Conservation (phyloP, 169 alveolate species). For the Eimeria maxima region DNA sequence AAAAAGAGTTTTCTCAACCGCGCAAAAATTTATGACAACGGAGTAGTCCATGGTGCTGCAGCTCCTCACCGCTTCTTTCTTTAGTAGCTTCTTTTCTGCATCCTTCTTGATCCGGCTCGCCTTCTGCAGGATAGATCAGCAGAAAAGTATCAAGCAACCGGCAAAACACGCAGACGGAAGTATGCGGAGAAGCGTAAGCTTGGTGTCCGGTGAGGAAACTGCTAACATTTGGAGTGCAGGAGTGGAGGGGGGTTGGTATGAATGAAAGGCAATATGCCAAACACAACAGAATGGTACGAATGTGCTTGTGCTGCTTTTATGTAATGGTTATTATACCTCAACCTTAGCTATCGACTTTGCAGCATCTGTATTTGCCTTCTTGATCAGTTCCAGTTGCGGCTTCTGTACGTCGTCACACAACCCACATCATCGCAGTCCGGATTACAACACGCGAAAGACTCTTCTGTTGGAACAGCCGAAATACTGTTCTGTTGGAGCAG, state of each 20-base stretch:
- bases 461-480: too few relatives aligned
- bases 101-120: conserved; percentile 27
- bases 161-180: neutral
- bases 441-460: too few relatives aligned
- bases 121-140: neutral
- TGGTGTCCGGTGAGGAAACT: neutral
- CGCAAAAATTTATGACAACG: neutral
- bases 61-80: conserved; percentile 22
- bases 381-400: conserved; percentile 60
- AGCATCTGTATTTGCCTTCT: conserved; percentile 34
- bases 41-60: neutral
- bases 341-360: conserved; percentile 36
- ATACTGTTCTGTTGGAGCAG: too few relatives aligned
- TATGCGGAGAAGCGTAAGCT: neutral
- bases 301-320: neutral
- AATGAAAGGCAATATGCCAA: too few relatives aligned
- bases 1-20: neutral
- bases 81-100: conserved; percentile 22
- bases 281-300: too few relatives aligned
- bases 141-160: neutral
- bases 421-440: too few relatives aligned
- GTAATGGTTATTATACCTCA: neutral
- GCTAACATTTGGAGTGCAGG: neutral
- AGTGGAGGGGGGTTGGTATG: too few relatives aligned
- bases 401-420: neutral